Evolutionary conservation across 306 rosid genomes (phyloP), one percentile per base, ranked within the genome.

Genomic region (Ormosia emarginata): DNA sequence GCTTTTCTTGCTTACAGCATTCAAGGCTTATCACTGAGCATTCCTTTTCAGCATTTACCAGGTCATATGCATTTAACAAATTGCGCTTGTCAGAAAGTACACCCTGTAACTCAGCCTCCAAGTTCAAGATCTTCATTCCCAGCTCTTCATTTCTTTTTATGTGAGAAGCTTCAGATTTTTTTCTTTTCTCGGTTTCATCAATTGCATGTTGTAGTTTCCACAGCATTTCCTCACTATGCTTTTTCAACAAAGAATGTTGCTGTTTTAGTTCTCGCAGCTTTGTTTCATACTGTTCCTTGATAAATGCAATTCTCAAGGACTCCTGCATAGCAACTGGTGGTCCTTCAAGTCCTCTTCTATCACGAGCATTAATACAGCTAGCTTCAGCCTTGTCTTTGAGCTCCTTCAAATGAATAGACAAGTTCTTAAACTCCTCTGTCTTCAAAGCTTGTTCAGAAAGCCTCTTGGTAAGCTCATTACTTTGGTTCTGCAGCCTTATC

Each of bases 1-100:
- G 88, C 70, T 93, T 93, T 90, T 95, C 99, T 90, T 92, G 97
- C 88, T 91, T 93, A 82, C 97, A 96, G 91, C 98, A 96, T 76
- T 96, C 97, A 17, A 96, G 97, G 90, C 89, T 84, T 87, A 96
- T 96, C 39, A 79, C 77, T 17, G 97, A 94, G 89, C 99, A 96
- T 84, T 96, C 99, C 65, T 96, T 93, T 88, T 96, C 98, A 82
- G 97, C 98, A 85, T 92, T 90, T 84, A 91, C 77, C 76, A 91
- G 85, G 69, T 96, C 99, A 87, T 88, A 96, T 2, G 92, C 94
- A 47, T 83, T 96, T 88, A 84, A 71, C 84, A 96, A 74, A 82
- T 96, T 97, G 73, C 97, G 97, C 82, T 91, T 96, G 71, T 92
- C 98, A 76, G 97, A 85, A 61, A 96, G 77, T 34, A 87, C 87